phyloP scores from a whole-genome alignment of 2,329 filamentous ascomycete species.

The Colletotrichum sp. region DNA sequence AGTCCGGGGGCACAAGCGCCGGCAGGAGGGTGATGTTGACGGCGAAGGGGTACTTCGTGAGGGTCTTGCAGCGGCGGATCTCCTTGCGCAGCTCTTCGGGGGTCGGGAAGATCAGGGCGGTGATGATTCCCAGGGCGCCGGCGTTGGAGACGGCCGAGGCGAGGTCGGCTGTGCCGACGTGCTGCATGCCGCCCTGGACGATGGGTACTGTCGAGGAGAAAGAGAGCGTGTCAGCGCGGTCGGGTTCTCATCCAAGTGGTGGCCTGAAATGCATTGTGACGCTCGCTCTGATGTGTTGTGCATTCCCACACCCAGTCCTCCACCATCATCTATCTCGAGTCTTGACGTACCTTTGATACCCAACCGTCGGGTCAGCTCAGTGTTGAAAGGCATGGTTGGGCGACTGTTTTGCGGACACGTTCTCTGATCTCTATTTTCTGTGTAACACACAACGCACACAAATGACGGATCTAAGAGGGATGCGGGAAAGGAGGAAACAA shows the following conservation, averaged over 20 bases:
- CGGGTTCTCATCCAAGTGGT: neutral
- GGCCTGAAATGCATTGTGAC: neutral
- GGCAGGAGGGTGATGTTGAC: slow-evolving; percentile 97
- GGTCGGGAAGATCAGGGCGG: slow-evolving; percentile 89
- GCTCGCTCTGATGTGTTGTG: neutral
- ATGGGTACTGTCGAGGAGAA: slow-evolving; percentile 65
- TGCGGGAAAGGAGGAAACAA: neutral
- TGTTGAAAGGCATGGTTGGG: slow-evolving; percentile 60
- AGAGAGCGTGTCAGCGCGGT: slow-evolving; percentile 6
- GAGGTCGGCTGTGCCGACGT: slow-evolving; percentile 82
- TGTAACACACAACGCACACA: neutral
- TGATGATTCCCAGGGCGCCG: slow-evolving; percentile 84
- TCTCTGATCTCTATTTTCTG: neutral
- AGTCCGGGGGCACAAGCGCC: slow-evolving; percentile 88
- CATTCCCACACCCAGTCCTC: neutral
- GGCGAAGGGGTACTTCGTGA: slow-evolving; percentile 83
- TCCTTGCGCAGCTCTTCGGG: slow-evolving; percentile 92
- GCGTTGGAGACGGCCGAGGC: slow-evolving; percentile 80
- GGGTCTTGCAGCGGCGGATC: slow-evolving; percentile 82
- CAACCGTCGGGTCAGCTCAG: slow-evolving; percentile 61
- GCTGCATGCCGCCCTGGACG: slow-evolving; percentile 88
- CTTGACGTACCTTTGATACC: slow-evolving; percentile 54
- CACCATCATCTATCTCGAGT: neutral
- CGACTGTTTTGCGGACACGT: neutral
- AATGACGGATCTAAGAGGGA: neutral